Conservation (phyloP, 768 basidiomycete species). For the Megacollybia marginata region DNA sequence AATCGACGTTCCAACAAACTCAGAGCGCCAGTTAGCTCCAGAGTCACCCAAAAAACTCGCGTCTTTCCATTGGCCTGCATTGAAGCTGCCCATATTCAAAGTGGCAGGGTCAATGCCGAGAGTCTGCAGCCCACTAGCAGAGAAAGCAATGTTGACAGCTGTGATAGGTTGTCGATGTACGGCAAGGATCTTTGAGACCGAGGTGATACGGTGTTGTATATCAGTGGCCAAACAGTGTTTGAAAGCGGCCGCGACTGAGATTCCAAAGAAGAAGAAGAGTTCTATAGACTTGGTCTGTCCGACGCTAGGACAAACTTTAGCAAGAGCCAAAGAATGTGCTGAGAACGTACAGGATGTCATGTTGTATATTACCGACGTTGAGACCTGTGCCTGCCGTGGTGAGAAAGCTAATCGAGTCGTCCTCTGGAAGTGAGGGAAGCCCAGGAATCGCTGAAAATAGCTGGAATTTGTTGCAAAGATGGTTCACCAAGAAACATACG, state of each 20-base stretch:
- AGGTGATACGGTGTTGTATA: slow-evolving; percentile 14
- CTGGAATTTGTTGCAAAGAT: background rate
- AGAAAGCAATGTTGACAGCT: slow-evolving; percentile 17
- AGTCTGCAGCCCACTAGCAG: slow-evolving; percentile 9
- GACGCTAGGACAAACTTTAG: background rate
- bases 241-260: slow-evolving; percentile 12
- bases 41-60: slow-evolving; percentile 6
- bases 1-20: slow-evolving; percentile 11
- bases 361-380: slow-evolving; percentile 23
- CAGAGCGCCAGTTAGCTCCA: slow-evolving; percentile 9
- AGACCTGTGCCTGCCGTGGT: background rate
- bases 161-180: slow-evolving; percentile 12
- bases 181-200: slow-evolving; percentile 12
- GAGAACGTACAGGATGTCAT: slow-evolving; percentile 35
- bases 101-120: slow-evolving; percentile 9
- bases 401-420: background rate
- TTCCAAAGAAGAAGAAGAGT: slow-evolving; percentile 16
- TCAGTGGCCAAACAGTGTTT: slow-evolving; percentile 9
- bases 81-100: slow-evolving; percentile 9
- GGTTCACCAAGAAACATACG: background rate
- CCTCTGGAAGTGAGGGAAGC: background rate
- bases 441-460: background rate
- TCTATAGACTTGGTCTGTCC: slow-evolving; percentile 17
- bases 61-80: slow-evolving; percentile 4
- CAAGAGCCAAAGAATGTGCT: slow-evolving; percentile 2